Conservation (phyloP, 2,329 filamentous ascomycete species). For the Ramularia collo-cygni region DNA sequence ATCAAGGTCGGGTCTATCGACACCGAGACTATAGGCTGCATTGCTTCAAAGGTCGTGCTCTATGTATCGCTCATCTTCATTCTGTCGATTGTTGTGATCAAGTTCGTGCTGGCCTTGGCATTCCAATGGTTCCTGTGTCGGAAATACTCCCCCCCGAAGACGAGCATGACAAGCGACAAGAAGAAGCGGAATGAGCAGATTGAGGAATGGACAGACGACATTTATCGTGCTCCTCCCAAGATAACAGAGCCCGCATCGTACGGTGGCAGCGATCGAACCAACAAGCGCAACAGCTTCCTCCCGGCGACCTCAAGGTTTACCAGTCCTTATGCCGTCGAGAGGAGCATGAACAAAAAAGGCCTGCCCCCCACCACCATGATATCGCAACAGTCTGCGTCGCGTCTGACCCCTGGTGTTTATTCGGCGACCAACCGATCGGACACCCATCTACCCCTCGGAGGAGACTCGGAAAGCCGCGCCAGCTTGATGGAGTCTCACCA, state of each 20-base stretch:
- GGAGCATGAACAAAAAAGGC: slow-evolving; percentile 45
- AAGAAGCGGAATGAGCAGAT: slow-evolving; percentile 88
- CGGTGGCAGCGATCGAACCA: slow-evolving; percentile 63
- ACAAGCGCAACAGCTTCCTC: slow-evolving; percentile 81
- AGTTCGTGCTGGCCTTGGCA: slow-evolving; percentile 79
- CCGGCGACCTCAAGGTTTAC: slow-evolving; percentile 94
- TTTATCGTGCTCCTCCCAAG: slow-evolving; percentile 83
- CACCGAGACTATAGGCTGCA: slow-evolving; percentile 93
- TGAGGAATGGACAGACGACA: slow-evolving; percentile 96
- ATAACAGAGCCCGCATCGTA: slow-evolving; percentile 60
- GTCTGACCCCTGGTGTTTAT: slow-evolving; percentile 68
- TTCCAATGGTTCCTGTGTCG: slow-evolving; percentile 97
- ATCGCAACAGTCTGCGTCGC: slow-evolving; percentile 71
- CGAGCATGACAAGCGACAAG: slow-evolving; percentile 71
- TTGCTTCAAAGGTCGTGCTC: slow-evolving; percentile 92
- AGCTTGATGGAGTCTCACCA: slow-evolving; percentile 38
- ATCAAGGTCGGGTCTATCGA: slow-evolving; percentile 95
- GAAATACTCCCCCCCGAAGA: slow-evolving; percentile 77
- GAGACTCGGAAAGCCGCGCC: slow-evolving; percentile 25
- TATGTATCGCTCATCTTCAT: slow-evolving; percentile 92
- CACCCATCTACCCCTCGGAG: slow-evolving; percentile 41
- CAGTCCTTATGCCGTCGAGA: slow-evolving; percentile 74
- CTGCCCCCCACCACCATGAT: slow-evolving; percentile 85
- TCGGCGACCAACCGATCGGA: slow-evolving; percentile 52
- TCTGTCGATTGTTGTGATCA: slow-evolving; percentile 74